Conservation (phyloP, 2,329 filamentous ascomycete genomes). For the Balansia obtecta region DNA sequence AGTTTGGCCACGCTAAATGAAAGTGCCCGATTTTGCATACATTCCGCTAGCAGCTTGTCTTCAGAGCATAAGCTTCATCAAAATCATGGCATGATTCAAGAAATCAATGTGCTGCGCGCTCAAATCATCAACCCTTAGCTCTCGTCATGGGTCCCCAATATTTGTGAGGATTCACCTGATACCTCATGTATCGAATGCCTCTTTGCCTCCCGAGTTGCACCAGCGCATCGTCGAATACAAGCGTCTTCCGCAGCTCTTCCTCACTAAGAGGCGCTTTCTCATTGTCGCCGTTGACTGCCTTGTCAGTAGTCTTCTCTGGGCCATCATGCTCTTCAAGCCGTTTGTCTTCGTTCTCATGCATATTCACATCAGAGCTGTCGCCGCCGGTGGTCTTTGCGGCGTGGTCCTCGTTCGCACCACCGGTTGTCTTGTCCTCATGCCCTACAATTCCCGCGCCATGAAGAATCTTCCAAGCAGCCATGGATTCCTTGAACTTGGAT, state of each 20-base stretch:
- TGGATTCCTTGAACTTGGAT: conserved; percentile 55
- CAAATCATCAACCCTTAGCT: conserved; percentile 25
- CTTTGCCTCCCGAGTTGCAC: conserved; percentile 62
- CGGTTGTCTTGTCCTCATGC: conserved; percentile 11
- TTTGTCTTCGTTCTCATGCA: conserved; percentile 26
- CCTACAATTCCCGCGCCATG: conserved; percentile 24
- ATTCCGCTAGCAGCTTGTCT: no score
- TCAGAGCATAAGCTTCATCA: no score
- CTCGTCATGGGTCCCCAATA: conserved; percentile 84
- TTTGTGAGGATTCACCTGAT: conserved; percentile 78
- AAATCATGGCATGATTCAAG: no score
- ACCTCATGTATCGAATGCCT: conserved; percentile 61
- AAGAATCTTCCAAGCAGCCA: conserved; percentile 60
- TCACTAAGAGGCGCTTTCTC: conserved; percentile 13
- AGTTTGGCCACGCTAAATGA: no score
- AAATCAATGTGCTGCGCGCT: no score
- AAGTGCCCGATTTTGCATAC: no score
- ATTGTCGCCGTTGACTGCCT: conserved; percentile 12
- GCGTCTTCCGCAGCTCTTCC: conserved; percentile 42
- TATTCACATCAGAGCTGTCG: conserved; percentile 15
- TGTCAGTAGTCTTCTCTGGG: conserved; percentile 5
- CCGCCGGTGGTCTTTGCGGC: not conserved
- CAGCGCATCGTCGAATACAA: conserved; percentile 64
- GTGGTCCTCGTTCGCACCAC: not conserved
- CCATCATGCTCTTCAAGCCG: conserved; percentile 5